Base-by-base conservation (phyloP, 148 eudicot species). In the Fagopyrum tataricum region DNA sequence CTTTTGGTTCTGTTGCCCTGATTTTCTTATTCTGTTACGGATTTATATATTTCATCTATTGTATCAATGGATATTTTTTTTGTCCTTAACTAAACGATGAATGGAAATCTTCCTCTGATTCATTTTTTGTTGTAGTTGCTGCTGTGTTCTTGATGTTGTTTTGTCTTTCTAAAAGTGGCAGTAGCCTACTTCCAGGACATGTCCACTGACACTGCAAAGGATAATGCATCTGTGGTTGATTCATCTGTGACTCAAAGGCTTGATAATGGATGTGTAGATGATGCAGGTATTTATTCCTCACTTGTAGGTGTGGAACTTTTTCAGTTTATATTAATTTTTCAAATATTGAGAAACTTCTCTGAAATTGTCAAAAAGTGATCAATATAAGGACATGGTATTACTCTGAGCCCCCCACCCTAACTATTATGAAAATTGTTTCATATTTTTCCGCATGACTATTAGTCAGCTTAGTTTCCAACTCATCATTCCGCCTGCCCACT, bases 191-290 rank as follows among this genome's bases (percentile, higher is more conserved):
- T 14, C 52, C 31, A 70, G 79, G 74, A 83, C 72, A 88, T 90
- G 92, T 83, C 88, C 67, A 73, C 87, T 73, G 89, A 86, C 73
- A 86, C 87, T 76, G 81, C 78, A 48, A 87, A 82, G 79, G 94
- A 89, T 74, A 76, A 75, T 75, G 80, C 73, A 31, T 86, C 96
- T 31, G 77, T 85, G 48, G 85, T 85, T 75, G 89, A 86, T 84
- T 90, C 90, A 68, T 86, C 89, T 24, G 71, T 80, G 70, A 81
- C 89, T 58, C 87, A 86, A 81, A 86, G 85, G 79, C 87, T 72
- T 69, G 90, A 85, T 43, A 74, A 46, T 26, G 84, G 78, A 64
- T 80, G 79, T 77, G 59, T 81, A 80, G 84, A 78, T 44, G 89
- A 78, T 68, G 84, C 81, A 83, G 96, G 96, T 90, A 85, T 14